Evolutionary conservation across 352 stramenopile species (phyloP).

Genomic region (Halophytophthora batemanensis): DNA sequence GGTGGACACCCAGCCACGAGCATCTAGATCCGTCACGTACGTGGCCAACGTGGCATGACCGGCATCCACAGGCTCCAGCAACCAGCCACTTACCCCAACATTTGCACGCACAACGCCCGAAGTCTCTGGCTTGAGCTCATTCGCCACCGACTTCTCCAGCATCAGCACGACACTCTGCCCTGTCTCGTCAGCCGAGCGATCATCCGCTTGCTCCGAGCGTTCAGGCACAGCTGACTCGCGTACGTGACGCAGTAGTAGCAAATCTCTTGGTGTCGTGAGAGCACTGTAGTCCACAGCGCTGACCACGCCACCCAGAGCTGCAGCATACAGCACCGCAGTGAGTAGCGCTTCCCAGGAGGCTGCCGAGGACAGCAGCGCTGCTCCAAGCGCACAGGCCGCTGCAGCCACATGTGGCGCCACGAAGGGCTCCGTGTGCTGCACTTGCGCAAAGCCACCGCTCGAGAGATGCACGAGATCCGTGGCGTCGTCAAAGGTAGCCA

Average conservation of each 20-base stretch:
- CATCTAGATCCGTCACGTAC: slow-evolving; percentile 73
- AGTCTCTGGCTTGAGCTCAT: slow-evolving; percentile 57
- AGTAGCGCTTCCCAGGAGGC: slow-evolving; percentile 46
- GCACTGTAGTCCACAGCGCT: slow-evolving; percentile 56
- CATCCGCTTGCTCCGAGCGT: slow-evolving; percentile 26
- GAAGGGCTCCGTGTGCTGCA: slow-evolving; percentile 44
- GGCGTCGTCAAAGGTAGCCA: slow-evolving; percentile 71
- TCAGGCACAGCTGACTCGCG: slow-evolving; percentile 55
- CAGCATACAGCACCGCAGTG: slow-evolving; percentile 47
- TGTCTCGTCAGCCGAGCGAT: slow-evolving; percentile 43
- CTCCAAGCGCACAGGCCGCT: slow-evolving; percentile 37
- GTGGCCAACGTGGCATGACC: slow-evolving; percentile 54
- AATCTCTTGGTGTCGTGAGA: slow-evolving; percentile 49
- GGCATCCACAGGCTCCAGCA: slow-evolving; percentile 67
- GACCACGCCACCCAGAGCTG: slow-evolving; percentile 37
- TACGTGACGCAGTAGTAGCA: slow-evolving; percentile 75
- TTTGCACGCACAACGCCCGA: slow-evolving; percentile 49
- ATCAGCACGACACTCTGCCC: slow-evolving; percentile 66
- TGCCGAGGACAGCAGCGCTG: slow-evolving; percentile 32
- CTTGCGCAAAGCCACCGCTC: slow-evolving; percentile 37
- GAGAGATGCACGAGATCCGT: slow-evolving; percentile 74
- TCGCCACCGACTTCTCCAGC: slow-evolving; percentile 76
- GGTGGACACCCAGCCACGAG: slow-evolving; percentile 44
- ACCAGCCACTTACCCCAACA: slow-evolving; percentile 66
- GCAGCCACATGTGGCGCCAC: slow-evolving; percentile 49